A percentile compares a stretch with the other conserved stretches of the same genome.
These are phyloP conservation scores for Colletotrichum camelliae DNA, from an alignment of 2,329 filamentous ascomycete species.

Conservation along the genomic window DNA sequence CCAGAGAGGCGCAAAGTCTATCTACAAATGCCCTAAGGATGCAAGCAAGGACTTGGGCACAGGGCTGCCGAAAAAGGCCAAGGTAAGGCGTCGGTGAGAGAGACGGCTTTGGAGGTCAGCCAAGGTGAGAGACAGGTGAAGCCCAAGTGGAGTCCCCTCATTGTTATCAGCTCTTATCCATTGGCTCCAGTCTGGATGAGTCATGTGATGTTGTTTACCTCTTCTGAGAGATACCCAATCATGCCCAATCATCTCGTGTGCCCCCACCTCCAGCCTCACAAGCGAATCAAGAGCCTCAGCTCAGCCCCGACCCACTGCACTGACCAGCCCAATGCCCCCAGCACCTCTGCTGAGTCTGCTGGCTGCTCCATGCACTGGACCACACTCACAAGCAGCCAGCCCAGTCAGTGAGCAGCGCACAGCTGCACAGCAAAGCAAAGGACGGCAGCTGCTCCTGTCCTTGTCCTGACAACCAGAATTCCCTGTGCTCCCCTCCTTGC, in stretches of 20 bases:
- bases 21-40: too few relatives aligned
- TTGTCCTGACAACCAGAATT: constrained; percentile 23
- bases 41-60: not conserved
- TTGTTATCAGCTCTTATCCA: not conserved
- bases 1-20: too few relatives aligned
- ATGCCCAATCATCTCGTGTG: not conserved
- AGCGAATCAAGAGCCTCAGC: not conserved
- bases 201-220: constrained; percentile 3
- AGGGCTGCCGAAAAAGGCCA: not conserved
- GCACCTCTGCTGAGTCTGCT: not conserved
- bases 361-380: not conserved
- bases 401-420: not conserved
- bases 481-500: constrained; percentile 1
- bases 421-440: not conserved
- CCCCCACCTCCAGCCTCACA: not conserved
- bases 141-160: not conserved
- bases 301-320: not conserved
- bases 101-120: not conserved
- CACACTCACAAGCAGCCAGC: not conserved
- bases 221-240: not conserved
- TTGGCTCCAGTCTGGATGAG: fast-evolving
- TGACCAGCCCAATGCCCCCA: not conserved
- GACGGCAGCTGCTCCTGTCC: not conserved
- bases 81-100: not conserved
- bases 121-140: not conserved